Evolutionary conservation across 352 stramenopile species (phyloP).

Genomic region (Phytophthora syringae): DNA sequence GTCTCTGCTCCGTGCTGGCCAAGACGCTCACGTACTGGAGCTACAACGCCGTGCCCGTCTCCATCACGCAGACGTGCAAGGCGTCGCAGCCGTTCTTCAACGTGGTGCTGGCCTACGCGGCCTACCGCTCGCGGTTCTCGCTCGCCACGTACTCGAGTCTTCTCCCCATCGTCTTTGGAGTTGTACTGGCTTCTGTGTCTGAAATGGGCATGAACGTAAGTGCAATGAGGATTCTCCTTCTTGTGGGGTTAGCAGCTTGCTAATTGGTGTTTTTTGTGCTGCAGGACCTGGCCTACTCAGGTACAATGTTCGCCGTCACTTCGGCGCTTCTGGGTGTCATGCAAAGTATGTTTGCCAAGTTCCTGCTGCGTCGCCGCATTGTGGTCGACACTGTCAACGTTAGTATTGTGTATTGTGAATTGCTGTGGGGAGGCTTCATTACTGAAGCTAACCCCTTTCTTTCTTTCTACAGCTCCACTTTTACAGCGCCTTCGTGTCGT

Average conservation of each 20-base stretch:
- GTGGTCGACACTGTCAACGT: slow-evolving; percentile 87
- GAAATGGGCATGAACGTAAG: slow-evolving; percentile 88
- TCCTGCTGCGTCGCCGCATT: slow-evolving; percentile 76
- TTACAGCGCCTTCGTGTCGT: slow-evolving; percentile 84
- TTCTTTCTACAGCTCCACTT: slow-evolving; percentile 77
- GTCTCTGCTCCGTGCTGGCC: slow-evolving; percentile 78
- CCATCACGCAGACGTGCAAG: slow-evolving; percentile 89
- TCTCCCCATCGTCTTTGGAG: slow-evolving; percentile 82
- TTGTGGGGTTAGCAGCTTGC: neutral
- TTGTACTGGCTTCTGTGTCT: slow-evolving; percentile 84
- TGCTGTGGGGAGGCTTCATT: too few relatives aligned
- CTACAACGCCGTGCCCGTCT: slow-evolving; percentile 85
- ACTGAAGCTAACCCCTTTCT: neutral
- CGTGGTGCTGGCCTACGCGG: slow-evolving; percentile 76
- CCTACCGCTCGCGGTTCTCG: slow-evolving; percentile 81
- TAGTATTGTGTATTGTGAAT: slow-evolving; percentile 32
- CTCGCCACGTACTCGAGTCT: slow-evolving; percentile 79
- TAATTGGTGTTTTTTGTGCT: slow-evolving; percentile 6
- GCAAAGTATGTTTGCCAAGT: slow-evolving; percentile 91
- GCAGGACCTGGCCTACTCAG: slow-evolving; percentile 72
- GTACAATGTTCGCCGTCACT: slow-evolving; percentile 72
- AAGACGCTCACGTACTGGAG: slow-evolving; percentile 91
- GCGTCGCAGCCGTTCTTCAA: slow-evolving; percentile 90
- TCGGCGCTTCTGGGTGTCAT: slow-evolving; percentile 84
- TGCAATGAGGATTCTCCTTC: neutral